Evolutionary conservation across 495 filamentous ascomycete genomes (phyloP), one percentile per base, ranked within the genome.

Genomic region (Lasiosphaeria hispida): DNA sequence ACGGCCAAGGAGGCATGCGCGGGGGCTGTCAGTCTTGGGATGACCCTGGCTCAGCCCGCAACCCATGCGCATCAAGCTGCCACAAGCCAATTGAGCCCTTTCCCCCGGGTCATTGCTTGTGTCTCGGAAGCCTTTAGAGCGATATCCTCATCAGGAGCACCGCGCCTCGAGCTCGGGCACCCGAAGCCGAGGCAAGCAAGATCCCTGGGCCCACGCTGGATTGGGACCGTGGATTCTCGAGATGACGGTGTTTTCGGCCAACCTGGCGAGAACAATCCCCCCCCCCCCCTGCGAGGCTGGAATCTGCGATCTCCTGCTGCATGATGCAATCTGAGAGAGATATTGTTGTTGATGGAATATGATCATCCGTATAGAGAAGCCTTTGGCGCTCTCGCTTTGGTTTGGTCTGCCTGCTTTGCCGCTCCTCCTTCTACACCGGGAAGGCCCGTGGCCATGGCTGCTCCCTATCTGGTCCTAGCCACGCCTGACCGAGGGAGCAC

Each of bases 1-100:
- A 45, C 62, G 58, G 55, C 39, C 60, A 58, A 61, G 52, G 61
- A 62, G 53, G 43, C 45, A 49, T 56, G 55, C 50, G 65, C 53
- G 63, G 61, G 62, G 60, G 57, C 40, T 51, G 55, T 38, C 49
- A 14, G 53, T 63, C 42, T 53, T 49, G 40, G 41, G 62, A 50
- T 51, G 36, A 60, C 63, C 66, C 68, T 54, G 43, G 62, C 44
- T 59, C 33, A 67, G 42, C 55, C 53, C 41, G 17, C 11, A 49
- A 48, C 47, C 48, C 40, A 48, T 59, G 48, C 40, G 43, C 33
- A n/a, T 63, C 51, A 30, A 49, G 59, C 56, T 50, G 61, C 56
- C 56, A 55, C 58, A 58, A 37, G 56, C 40, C 34, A 60, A 54
- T 53, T 42, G 48, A 56, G 41, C 48, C 38, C 38, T 42, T 48